These are phyloP conservation scores for Ophiostoma novo-ulmi DNA, from an alignment of 2,329 filamentous ascomycete genomes.

Conservation along the genomic window DNA sequence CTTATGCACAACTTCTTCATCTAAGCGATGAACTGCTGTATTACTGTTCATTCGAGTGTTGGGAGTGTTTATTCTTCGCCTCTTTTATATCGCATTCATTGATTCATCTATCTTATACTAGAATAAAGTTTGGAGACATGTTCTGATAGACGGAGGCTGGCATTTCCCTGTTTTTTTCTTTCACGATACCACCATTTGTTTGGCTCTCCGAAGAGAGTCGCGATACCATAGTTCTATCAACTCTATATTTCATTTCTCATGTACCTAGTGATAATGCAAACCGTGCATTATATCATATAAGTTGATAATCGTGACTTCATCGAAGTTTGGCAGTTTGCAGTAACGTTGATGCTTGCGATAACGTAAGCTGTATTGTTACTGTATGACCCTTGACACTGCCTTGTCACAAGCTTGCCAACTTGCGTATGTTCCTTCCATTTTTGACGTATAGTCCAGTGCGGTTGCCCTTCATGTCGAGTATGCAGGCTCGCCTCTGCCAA, in stretches of 20 bases:
- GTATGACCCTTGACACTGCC: background rate
- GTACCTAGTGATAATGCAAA: background rate
- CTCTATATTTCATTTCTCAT: background rate
- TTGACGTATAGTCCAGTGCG: background rate
- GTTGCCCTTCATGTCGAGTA: background rate
- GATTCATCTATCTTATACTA: background rate
- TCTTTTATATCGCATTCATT: background rate
- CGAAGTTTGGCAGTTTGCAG: background rate
- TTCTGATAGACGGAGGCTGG: background rate
- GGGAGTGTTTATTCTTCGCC: background rate
- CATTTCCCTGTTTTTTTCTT: background rate
- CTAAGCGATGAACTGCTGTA: background rate
- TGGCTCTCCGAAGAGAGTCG: background rate
- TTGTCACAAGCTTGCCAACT: background rate
- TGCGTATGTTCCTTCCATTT: too few species aligned
- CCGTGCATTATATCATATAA: background rate
- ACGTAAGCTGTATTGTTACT: background rate
- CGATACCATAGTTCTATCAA: conserved; percentile 4
- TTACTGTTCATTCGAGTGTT: background rate
- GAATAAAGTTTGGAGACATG: background rate
- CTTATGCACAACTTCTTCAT: conserved; percentile 22
- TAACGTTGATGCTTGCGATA: background rate
- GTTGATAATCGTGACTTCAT: background rate
- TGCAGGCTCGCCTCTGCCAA: background rate
- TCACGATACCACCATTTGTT: conserved; percentile 14